Percentiles rank a stretch among this genome's conserved stretches.
Evolutionary conservation across 352 stramenopile genomes (phyloP).

Genomic region (Blastocystis sp.): DNA sequence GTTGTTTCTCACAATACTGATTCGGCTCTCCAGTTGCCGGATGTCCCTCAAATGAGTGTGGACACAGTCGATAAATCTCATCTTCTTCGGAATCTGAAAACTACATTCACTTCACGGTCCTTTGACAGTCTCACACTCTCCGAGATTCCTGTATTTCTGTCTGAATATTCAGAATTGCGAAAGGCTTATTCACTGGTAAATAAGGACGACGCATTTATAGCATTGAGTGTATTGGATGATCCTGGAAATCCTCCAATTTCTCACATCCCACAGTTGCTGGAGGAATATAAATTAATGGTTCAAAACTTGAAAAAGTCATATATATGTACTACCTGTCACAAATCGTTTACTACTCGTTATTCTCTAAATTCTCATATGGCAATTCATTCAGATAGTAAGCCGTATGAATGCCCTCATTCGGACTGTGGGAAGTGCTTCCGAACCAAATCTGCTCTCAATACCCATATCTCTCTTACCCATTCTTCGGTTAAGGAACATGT

Average conservation of each 20-base stretch:
- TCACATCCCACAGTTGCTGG: not conserved
- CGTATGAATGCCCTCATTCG: conserved; percentile 34
- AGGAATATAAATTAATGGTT: conserved; percentile 54
- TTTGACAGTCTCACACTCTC: conserved; percentile 50
- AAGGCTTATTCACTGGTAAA: not conserved
- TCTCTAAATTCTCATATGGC: conserved; percentile 41
- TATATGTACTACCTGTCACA: conserved; percentile 50
- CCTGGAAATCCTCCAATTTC: not conserved
- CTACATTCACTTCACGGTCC: conserved; percentile 2
- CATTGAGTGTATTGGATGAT: not conserved
- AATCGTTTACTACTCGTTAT: conserved; percentile 42
- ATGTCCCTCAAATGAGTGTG: not conserved
- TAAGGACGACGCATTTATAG: not conserved
- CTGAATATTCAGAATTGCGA: conserved; percentile 11
- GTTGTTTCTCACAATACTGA: conserved; percentile 19
- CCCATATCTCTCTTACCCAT: conserved; percentile 35
- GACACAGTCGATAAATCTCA: not conserved
- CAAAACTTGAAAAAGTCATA: conserved; percentile 24
- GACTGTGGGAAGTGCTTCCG: conserved; percentile 52
- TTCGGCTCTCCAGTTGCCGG: not conserved
- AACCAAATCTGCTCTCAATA: conserved; percentile 30
- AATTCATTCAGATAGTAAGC: not conserved
- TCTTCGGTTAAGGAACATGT: conserved; percentile 27
- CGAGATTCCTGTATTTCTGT: conserved; percentile 25
- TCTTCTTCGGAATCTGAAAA: not conserved